Base-by-base conservation (phyloP, 257 asterid genomes). In the Mitragyna speciosa region DNA sequence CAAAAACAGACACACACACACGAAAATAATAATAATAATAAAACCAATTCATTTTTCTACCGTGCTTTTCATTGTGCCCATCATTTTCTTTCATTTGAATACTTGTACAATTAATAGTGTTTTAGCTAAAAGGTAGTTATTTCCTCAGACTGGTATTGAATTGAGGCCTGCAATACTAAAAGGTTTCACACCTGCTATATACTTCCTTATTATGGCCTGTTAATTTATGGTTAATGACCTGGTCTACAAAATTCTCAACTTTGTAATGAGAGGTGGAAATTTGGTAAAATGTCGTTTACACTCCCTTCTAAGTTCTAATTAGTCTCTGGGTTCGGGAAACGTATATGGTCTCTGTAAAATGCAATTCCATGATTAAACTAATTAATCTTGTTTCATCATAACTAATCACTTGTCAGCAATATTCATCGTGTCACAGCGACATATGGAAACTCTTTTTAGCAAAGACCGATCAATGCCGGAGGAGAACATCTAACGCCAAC, bases 401-500 rank as follows among this genome's bases (percentile, higher is more conserved):
- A 19, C 7, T 51, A 51, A 51, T 51, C 3, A 19, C 24, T 8
- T 59, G 15, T 10, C 5, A n/a, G 8, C 4, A 59, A 59, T 24
- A 7, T 24, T n/a, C 1, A 59, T 20, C 28, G 2, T 59, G 24
- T 2, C 4, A 72, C 76, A 72, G 7, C 17, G 48, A 72, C 16
- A 26, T 20, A 20, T 31, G 31, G 15, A 56, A 56, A 73, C 39
- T 24, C 26, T 15, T 15, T 26, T 28, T 3, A 33, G 64, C 30
- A 59, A 33, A 56, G 54, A 58, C 36, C n/a, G 36, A 36, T 33
- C n/a, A 75, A 75, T 75, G 54, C 30, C 30, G 70, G 78, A 36
- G 70, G 78, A 36, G 65, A 75, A 24, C 69, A 10, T 24, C 30
- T 1, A 36, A 36, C 41, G 8, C n/a, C 3, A 31, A 8, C 15